Evolutionary conservation across 2,329 filamentous ascomycete species (phyloP).

Genomic region (Seiridium unicorne): DNA sequence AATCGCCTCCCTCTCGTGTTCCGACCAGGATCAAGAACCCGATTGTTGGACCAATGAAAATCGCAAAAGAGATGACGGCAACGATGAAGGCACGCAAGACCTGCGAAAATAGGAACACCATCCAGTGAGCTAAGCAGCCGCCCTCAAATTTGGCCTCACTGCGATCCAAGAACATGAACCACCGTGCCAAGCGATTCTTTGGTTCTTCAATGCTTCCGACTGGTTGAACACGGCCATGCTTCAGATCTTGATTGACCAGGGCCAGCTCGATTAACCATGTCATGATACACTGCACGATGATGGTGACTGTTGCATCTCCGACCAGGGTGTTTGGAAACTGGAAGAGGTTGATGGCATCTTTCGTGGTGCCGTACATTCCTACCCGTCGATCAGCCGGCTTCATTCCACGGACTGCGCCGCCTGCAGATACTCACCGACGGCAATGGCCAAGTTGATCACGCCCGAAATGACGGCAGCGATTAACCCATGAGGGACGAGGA

Average conservation of each 20-base stretch:
- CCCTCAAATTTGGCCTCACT: constrained; percentile 21
- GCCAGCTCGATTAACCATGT: constrained; percentile 50
- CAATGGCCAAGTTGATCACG: constrained; percentile 51
- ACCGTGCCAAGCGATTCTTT: constrained; percentile 29
- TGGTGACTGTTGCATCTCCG: constrained; percentile 49
- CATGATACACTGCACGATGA: constrained; percentile 47
- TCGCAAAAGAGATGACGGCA: constrained; percentile 35
- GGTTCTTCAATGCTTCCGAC: constrained; percentile 43
- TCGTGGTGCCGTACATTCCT: constrained; percentile 12
- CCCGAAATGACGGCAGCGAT: constrained; percentile 46
- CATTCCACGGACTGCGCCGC: no score
- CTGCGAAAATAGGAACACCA: constrained; percentile 33
- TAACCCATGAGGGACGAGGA: constrained; percentile 46
- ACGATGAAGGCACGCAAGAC: constrained; percentile 33
- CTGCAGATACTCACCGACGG: constrained; percentile 38
- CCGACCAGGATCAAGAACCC: constrained; percentile 41
- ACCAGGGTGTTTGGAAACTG: constrained; percentile 49
- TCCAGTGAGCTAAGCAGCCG: constrained; percentile 27
- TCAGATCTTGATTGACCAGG: constrained; percentile 47
- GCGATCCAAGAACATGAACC: constrained; percentile 42
- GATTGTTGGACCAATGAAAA: constrained; percentile 43
- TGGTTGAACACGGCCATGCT: constrained; percentile 41
- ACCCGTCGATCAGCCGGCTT: neutral
- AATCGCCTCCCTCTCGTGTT: constrained; percentile 36
- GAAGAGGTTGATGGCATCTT: constrained; percentile 44